Base-by-base conservation (phyloP, 2,329 filamentous ascomycete genomes). In the Atkinsonella texensis region DNA sequence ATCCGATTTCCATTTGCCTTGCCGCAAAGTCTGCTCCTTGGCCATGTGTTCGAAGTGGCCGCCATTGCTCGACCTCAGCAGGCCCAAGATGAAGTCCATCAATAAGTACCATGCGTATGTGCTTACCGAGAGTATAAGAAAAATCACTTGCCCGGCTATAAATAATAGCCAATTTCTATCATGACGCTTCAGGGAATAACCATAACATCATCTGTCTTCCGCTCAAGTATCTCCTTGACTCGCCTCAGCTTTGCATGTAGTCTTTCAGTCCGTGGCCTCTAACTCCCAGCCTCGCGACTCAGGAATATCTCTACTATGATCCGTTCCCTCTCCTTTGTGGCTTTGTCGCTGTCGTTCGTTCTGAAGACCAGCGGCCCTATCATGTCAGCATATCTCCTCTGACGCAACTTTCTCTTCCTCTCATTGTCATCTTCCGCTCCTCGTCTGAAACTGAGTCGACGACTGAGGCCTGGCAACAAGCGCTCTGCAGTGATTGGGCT, bases 261-360 rank as follows among this genome's bases (percentile, higher is more conserved):
- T 54, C 31, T 39, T 44, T 15, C 42, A 18, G 50, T 39, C 39
- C 31, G 42, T 11, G 38, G 57, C 57, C 56, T 58, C 64, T 68
- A 68, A 57, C 59, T 62, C 13, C 53, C 59, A 39, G 62, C 58
- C 46, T 68, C 67, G 44, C 61, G 60, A 52, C 63, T 61, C 51
- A 72, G 51, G 55, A 94, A 94, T 31, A 88, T 69, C 62, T 89
- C 85, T 32, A 94, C 63, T 12, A 90, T 68, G 10, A 75, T 75
- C 52, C 75, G 74, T 70, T 82, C 85, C 63, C 79, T 78, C 52
- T 85, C 85, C 56, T 83, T 81, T 13, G 74, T 66, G 0, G 70
- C 67, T 54, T 74, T 82, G 57, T 86, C 84, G 65, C 79, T 74
- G 2, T 70, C 70, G 52, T 67, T 70, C 39, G 58, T 59, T 8